A percentile compares a stretch with the other conserved stretches of the same genome.
Conservation (phyloP, 176 grass and related monocot genomes). For the Pontederia crassipes region DNA sequence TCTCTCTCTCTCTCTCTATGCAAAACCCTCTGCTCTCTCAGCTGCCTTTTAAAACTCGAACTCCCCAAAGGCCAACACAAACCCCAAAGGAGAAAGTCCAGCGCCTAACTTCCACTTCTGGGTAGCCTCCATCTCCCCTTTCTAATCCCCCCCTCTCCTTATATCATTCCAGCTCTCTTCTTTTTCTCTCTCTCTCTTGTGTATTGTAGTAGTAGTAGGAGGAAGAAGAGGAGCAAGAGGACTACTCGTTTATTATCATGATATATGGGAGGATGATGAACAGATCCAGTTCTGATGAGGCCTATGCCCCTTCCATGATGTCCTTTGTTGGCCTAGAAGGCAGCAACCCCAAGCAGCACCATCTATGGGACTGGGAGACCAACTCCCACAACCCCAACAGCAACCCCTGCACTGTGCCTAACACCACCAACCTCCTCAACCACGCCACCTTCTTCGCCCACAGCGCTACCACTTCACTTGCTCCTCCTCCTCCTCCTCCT, state of each 20-base stretch:
- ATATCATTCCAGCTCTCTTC: background rate
- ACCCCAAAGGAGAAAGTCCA: background rate
- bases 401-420: too few relatives aligned
- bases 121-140: background rate
- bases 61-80: background rate
- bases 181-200: background rate
- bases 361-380: slow-evolving; percentile 17
- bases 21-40: background rate
- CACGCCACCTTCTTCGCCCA: slow-evolving; percentile 33
- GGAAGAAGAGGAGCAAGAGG: too few relatives aligned
- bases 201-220: background rate
- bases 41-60: background rate
- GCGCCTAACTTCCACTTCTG: slow-evolving; percentile 7
- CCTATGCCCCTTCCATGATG: slow-evolving; percentile 2
- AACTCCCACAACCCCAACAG: background rate
- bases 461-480: background rate
- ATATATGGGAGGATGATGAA: slow-evolving; percentile 18
- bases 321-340: slow-evolving; percentile 9
- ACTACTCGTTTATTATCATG: too few relatives aligned
- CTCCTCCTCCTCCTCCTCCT: background rate
- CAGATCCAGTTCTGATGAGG: slow-evolving; percentile 3
- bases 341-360: background rate
- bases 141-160: background rate
- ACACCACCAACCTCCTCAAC: background rate
- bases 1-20: background rate